Evolutionary conservation across 305 asterid species (phyloP).

Genomic region (Withania somnifera): DNA sequence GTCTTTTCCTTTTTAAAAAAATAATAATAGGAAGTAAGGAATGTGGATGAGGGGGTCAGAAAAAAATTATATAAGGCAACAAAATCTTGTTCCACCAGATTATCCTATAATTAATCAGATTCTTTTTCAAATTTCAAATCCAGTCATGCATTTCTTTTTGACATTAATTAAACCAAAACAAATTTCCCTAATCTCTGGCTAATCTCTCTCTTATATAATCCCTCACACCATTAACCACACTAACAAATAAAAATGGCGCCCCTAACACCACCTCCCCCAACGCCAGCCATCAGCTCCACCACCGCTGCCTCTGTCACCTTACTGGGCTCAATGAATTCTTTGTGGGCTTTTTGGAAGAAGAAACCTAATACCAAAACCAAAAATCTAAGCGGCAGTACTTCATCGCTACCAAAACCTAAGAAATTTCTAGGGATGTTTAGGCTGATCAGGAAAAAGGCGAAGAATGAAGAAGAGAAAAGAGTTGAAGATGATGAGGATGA

Average conservation of each 20-base stretch:
- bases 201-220: neutral
- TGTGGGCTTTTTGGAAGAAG: neutral
- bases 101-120: too few relatives aligned
- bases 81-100: too few relatives aligned
- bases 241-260: neutral
- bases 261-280: neutral
- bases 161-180: too few relatives aligned
- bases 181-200: too few relatives aligned
- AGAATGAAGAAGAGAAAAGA: neutral
- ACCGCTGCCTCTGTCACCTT: neutral
- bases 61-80: too few relatives aligned
- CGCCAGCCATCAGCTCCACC: neutral
- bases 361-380: neutral
- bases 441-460: neutral
- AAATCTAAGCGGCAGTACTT: neutral
- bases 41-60: too few relatives aligned
- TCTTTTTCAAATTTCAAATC: neutral
- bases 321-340: neutral
- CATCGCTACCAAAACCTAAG: constrained; percentile 12
- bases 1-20: too few relatives aligned
- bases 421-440: neutral
- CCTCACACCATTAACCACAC: neutral
- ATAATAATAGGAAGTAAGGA: too few relatives aligned
- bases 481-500: neutral
- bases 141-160: too few relatives aligned